These are phyloP conservation scores for Neofusicoccum umdonicola DNA, from an alignment of 2,329 filamentous ascomycete species.

Conservation along the genomic window DNA sequence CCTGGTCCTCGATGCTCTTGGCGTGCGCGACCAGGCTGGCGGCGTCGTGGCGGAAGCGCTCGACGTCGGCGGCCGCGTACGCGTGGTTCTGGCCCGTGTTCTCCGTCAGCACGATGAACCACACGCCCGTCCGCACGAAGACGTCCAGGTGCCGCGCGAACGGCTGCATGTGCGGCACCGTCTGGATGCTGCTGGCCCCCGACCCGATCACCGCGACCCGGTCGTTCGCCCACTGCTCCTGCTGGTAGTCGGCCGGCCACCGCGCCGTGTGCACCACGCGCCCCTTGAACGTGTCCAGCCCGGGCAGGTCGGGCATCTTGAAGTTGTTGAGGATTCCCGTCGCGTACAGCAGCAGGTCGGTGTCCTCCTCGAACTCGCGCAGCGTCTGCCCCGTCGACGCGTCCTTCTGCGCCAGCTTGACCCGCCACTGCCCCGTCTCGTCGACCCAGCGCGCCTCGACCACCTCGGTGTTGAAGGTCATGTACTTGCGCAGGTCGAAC, in stretches of 20 bases:
- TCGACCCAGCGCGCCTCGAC: slow-evolving; percentile 51
- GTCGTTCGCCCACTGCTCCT: slow-evolving; percentile 43
- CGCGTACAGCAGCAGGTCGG: slow-evolving; percentile 45
- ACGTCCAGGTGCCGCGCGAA: slow-evolving; percentile 46
- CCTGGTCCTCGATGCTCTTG: slow-evolving; percentile 46
- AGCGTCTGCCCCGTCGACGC: slow-evolving; percentile 29
- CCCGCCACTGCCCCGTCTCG: slow-evolving; percentile 48
- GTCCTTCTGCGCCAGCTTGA: slow-evolving; percentile 45
- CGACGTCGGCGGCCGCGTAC: slow-evolving; percentile 44
- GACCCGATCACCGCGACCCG: slow-evolving; percentile 46
- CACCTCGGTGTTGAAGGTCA: slow-evolving; percentile 52
- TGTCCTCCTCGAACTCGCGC: slow-evolving; percentile 43
- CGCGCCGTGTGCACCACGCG: slow-evolving; percentile 43
- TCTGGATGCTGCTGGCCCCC: slow-evolving; percentile 46
- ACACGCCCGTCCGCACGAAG: slow-evolving; percentile 47
- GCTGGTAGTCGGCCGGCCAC: slow-evolving; percentile 48
- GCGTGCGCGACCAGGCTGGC: slow-evolving; percentile 43
- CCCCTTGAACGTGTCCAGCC: slow-evolving; percentile 47
- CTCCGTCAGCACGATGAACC: slow-evolving; percentile 47
- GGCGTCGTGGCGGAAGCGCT: slow-evolving; percentile 43
- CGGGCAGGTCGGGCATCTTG: slow-evolving; percentile 39
- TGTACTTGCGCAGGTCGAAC: slow-evolving; percentile 52
- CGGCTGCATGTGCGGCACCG: slow-evolving; percentile 48
- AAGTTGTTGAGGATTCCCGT: slow-evolving; percentile 44
- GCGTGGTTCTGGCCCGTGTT: slow-evolving; percentile 46